phyloP scores from a whole-genome alignment of 139 green algal genomes.

The Picochlorum sp. region DNA sequence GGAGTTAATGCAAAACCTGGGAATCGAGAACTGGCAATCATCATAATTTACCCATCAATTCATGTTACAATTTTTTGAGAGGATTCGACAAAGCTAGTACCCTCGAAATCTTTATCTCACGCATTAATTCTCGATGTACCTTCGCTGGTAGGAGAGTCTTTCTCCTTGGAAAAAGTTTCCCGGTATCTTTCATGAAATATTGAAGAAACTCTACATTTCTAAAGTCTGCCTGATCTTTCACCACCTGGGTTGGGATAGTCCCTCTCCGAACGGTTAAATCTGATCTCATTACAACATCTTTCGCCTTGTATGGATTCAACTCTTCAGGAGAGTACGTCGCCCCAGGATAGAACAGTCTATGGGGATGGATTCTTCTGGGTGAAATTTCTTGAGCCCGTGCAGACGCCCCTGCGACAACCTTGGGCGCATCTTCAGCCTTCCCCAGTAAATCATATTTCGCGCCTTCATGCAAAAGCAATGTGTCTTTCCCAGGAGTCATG shows the following conservation, averaged over 20 bases:
- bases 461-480: neutral
- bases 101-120: conserved; percentile 11
- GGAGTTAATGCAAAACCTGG: conserved; percentile 57
- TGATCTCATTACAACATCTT: neutral
- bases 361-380: conserved; percentile 20
- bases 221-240: conserved; percentile 12
- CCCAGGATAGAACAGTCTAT: conserved; percentile 25
- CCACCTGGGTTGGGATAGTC: neutral
- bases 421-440: conserved; percentile 18
- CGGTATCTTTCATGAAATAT: conserved; percentile 11
- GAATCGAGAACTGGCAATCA: too few species aligned
- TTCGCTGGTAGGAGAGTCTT: conserved; percentile 16
- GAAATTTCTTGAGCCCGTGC: conserved; percentile 12
- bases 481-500: neutral
- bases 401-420: neutral
- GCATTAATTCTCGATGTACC: conserved; percentile 13
- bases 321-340: conserved; percentile 18
- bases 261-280: neutral
- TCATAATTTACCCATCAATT: neutral
- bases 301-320: conserved; percentile 19
- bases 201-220: conserved; percentile 21
- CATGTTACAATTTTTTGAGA: neutral
- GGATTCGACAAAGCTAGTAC: conserved; percentile 1
- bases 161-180: conserved; percentile 10
- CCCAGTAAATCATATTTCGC: conserved; percentile 12